phyloP scores from a whole-genome alignment of 129 eudicot species.

The Escallonia rubra region DNA sequence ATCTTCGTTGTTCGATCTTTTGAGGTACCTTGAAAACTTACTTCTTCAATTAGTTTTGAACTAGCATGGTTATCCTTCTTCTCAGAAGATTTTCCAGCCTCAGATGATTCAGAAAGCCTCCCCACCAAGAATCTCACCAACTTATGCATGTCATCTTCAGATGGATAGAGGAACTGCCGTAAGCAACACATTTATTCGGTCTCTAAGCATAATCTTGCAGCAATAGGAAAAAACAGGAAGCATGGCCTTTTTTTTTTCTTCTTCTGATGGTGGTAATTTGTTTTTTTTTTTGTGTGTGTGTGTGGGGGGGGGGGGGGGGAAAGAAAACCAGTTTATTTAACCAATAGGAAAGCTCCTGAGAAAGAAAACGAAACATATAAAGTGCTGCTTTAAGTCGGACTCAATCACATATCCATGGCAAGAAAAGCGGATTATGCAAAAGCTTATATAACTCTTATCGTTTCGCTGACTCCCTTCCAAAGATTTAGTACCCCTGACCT shows the following conservation, averaged over 20 bases:
- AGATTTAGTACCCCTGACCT: no score
- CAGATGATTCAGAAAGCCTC: slow-evolving; percentile 56
- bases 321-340: no score
- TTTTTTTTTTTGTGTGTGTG: no score
- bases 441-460: neutral
- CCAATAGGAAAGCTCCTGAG: no score
- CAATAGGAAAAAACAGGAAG: slow-evolving; percentile 5
- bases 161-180: slow-evolving; percentile 85
- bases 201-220: slow-evolving; percentile 35
- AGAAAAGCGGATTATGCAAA: no score
- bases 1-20: neutral
- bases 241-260: neutral
- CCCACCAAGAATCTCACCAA: slow-evolving; percentile 65
- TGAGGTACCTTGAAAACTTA: neutral
- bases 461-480: no score
- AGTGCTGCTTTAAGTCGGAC: no score
- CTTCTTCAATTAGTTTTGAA: slow-evolving; percentile 1
- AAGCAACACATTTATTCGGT: slow-evolving; percentile 46
- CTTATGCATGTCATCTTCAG: slow-evolving; percentile 78
- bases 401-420: no score
- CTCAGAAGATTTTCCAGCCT: slow-evolving; percentile 15
- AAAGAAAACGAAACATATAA: no score
- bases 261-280: no score
- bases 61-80: slow-evolving; percentile 10
- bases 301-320: no score